Evolutionary conservation across 768 basidiomycete genomes (phyloP).

Genomic region (Trichaptum fuscoviolaceum): DNA sequence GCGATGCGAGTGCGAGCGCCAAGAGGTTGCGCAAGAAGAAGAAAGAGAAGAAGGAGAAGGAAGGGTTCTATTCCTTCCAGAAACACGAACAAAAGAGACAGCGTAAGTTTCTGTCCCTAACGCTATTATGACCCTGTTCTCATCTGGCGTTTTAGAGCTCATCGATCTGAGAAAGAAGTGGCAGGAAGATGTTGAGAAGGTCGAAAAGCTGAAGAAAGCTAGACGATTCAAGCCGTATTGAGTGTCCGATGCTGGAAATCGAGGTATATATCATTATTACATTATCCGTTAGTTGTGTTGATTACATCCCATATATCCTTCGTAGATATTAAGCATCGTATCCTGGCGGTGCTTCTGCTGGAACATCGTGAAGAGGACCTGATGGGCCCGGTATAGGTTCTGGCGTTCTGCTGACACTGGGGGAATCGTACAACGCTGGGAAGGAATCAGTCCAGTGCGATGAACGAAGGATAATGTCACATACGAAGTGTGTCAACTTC

Average conservation of each 20-base stretch:
- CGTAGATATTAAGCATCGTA: constrained; percentile 32
- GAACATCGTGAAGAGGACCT: constrained; percentile 34
- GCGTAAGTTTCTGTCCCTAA: constrained; percentile 38
- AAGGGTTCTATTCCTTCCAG: constrained; percentile 85
- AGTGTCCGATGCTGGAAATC: constrained; percentile 13
- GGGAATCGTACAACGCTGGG: constrained; percentile 6
- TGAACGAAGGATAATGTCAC: constrained; percentile 24
- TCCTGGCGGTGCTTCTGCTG: constrained; percentile 47
- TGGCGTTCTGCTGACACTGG: constrained; percentile 6
- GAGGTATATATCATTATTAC: constrained; percentile 5
- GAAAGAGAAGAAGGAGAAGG: constrained; percentile 58
- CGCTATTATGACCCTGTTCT: constrained; percentile 10
- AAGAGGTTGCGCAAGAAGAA: constrained; percentile 49
- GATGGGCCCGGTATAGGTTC: constrained; percentile 40
- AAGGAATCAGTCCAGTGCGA: neutral
- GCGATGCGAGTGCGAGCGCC: constrained; percentile 24
- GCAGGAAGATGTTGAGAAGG: constrained; percentile 84
- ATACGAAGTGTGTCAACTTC: constrained; percentile 60
- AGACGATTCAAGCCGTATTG: constrained; percentile 87
- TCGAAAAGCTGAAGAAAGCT: constrained; percentile 73
- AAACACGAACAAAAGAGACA: constrained; percentile 83
- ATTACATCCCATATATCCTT: neutral
- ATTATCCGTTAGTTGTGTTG: neutral
- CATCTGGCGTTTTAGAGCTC: constrained; percentile 33
- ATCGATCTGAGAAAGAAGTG: constrained; percentile 68